Percentiles rank a stretch among this genome's conserved stretches.
These are phyloP conservation scores for Andrographis paniculata DNA, from an alignment of 305 asterid genomes.

Conservation along the genomic window DNA sequence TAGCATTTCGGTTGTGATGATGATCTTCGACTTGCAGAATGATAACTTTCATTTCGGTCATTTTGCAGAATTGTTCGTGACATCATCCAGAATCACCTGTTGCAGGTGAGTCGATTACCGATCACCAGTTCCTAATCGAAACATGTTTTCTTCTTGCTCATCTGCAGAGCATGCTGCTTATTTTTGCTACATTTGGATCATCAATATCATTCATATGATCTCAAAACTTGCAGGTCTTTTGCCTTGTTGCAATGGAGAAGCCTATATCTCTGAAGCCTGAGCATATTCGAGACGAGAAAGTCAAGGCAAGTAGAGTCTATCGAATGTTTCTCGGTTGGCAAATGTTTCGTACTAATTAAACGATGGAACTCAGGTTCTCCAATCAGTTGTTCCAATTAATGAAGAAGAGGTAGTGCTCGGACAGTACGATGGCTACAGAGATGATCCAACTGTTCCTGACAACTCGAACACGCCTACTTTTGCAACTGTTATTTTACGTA, in stretches of 20 bases:
- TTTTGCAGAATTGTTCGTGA: constrained; percentile 74
- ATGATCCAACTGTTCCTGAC: constrained; percentile 89
- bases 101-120: constrained; percentile 43
- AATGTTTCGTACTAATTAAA: constrained; percentile 15
- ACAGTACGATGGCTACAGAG: constrained; percentile 86
- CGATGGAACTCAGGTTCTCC: constrained; percentile 69
- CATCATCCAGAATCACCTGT: constrained; percentile 76
- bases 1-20: constrained; percentile 12
- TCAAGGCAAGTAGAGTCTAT: too few species aligned
- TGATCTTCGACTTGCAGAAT: constrained; percentile 1
- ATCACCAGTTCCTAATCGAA: constrained; percentile 2
- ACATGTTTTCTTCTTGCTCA: background rate
- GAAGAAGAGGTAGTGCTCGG: constrained; percentile 93
- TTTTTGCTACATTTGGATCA: too few species aligned
- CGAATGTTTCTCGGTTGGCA: too few species aligned
- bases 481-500: constrained; percentile 62
- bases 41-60: background rate
- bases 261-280: constrained; percentile 73
- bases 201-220: too few species aligned
- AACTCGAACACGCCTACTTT: constrained; percentile 93
- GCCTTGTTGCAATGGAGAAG: constrained; percentile 90
- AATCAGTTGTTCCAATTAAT: constrained; percentile 70
- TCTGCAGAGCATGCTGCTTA: background rate
- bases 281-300: constrained; percentile 86
- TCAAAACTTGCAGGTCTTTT: constrained; percentile 49